Conservation (phyloP, 192 early-diverging fungal species). For the Podila horticola region DNA sequence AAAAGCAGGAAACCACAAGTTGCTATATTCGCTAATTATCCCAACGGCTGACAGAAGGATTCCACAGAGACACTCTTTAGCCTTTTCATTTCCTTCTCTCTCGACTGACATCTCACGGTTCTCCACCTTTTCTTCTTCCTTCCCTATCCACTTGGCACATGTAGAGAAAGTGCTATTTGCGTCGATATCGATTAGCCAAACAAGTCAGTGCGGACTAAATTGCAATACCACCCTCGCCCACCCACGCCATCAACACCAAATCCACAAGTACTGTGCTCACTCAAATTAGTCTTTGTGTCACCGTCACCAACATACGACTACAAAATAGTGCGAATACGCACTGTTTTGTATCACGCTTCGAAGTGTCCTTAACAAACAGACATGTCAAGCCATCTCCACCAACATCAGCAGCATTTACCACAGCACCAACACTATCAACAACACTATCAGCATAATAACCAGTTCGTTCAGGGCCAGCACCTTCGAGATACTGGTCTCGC, state of each 20-base stretch:
- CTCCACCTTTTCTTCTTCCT: neutral
- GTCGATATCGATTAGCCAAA: neutral
- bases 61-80: neutral
- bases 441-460: slow-evolving; percentile 2
- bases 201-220: too few relatives aligned
- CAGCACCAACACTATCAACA: slow-evolving; percentile 5
- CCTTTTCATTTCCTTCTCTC: neutral
- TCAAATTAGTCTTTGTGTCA: too few relatives aligned
- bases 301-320: too few relatives aligned
- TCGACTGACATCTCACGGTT: neutral
- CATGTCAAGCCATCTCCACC: slow-evolving; percentile 3
- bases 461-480: neutral
- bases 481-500: neutral
- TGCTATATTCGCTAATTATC: neutral
- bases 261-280: too few relatives aligned
- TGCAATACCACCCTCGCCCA: too few relatives aligned
- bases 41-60: too few relatives aligned
- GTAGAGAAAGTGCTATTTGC: neutral
- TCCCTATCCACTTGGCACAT: neutral
- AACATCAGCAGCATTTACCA: neutral
- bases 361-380: slow-evolving; percentile 29
- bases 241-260: too few relatives aligned
- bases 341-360: neutral
- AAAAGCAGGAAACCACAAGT: too few relatives aligned
- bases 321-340: too few relatives aligned